Percentiles rank a stretch among this genome's conserved stretches.
These are phyloP conservation scores for Trifolium subterraneum DNA, from an alignment of 306 rosid genomes.

Conservation along the genomic window DNA sequence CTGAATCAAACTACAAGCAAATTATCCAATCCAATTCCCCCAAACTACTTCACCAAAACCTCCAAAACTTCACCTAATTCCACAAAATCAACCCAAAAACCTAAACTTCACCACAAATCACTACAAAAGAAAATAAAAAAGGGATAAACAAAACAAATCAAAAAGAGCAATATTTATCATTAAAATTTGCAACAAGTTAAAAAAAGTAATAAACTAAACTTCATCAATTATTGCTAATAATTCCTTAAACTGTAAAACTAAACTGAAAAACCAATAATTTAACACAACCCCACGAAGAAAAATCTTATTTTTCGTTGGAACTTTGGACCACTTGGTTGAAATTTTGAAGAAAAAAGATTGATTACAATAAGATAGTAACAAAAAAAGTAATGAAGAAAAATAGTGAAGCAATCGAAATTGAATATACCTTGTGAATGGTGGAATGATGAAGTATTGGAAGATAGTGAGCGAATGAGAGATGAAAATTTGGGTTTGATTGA, in stretches of 20 bases:
- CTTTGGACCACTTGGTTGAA: background rate
- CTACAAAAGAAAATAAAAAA: conserved; percentile 21
- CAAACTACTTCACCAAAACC: conserved; percentile 31
- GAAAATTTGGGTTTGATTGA: conserved; percentile 42
- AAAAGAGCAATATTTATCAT: conserved; percentile 15
- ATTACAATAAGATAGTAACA: conserved; percentile 3
- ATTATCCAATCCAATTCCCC: conserved; percentile 33
- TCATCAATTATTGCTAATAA: background rate
- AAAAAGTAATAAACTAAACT: background rate
- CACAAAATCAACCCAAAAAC: conserved; percentile 37
- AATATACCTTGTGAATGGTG: conserved; percentile 47
- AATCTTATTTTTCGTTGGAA: background rate
- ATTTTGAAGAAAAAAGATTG: background rate
- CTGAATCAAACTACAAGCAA: conserved; percentile 28
- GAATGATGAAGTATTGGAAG: conserved; percentile 30
- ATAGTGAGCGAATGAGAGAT: conserved; percentile 41
- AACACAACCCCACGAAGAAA: conserved; percentile 29
- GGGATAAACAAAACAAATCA: background rate
- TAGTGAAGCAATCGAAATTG: background rate
- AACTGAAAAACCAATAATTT: background rate
- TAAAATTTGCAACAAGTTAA: background rate
- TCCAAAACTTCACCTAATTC: conserved; percentile 17
- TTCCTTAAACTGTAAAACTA: background rate
- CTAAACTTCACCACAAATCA: conserved; percentile 41
- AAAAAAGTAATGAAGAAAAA: background rate